These are phyloP conservation scores for Calamus simplicifolius DNA, from an alignment of 176 grass and related monocot genomes.

Conservation along the genomic window DNA sequence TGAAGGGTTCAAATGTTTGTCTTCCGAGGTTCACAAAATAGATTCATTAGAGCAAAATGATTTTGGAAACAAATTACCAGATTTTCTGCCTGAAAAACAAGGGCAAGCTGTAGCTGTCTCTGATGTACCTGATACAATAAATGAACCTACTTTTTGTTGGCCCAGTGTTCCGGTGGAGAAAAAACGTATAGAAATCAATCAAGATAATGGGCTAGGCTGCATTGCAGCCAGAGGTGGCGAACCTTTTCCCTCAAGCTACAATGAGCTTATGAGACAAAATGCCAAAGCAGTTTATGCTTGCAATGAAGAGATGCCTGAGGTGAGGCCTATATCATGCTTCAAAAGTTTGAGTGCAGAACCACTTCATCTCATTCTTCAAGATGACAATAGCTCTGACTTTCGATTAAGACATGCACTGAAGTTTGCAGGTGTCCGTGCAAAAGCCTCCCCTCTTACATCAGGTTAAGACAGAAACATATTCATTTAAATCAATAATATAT, in stretches of 20 bases:
- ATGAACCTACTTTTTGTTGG: conserved; percentile 29
- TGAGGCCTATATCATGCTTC: conserved; percentile 53
- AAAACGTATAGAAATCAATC: conserved; percentile 11
- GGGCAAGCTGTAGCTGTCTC: conserved; percentile 11
- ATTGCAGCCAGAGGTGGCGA: background rate
- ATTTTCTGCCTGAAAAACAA: conserved; percentile 19
- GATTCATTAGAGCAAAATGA: conserved; percentile 3
- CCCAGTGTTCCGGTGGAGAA: conserved; percentile 16
- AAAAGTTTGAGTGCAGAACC: conserved; percentile 23
- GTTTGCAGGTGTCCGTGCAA: conserved; percentile 25
- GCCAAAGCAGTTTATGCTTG: background rate
- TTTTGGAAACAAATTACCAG: background rate
- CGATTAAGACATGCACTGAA: conserved; percentile 25
- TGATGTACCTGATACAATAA: conserved; percentile 5
- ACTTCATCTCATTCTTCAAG: conserved; percentile 27
- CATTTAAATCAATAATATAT: conserved; percentile 21
- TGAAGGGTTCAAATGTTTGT: conserved; percentile 14
- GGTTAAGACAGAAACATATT: conserved; percentile 45
- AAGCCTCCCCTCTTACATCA: conserved; percentile 40
- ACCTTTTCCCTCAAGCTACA: conserved; percentile 2
- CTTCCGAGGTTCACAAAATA: conserved; percentile 11
- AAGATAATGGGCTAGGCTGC: conserved; percentile 10
- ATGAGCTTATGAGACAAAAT: background rate
- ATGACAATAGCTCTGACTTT: conserved; percentile 10
- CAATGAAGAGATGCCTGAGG: conserved; percentile 46